These are phyloP conservation scores for Syncephalastrum contaminatum DNA, from an alignment of 371 early-diverging fungal species.

Conservation along the genomic window DNA sequence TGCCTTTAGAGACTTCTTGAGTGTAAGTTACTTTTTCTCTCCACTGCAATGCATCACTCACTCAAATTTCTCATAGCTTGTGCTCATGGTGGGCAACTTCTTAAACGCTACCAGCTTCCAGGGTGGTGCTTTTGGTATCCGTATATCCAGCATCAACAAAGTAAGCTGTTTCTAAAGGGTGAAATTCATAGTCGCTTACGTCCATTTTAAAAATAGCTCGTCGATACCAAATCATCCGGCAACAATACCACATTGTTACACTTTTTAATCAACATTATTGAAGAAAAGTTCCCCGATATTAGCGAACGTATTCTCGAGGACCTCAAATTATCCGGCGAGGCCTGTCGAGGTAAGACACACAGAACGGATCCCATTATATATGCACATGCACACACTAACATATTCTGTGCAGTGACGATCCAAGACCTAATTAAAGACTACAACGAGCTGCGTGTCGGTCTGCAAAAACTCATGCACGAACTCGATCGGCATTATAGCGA, in stretches of 20 bases:
- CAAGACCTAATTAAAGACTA: constrained; percentile 59
- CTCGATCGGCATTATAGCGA: constrained; percentile 40
- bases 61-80: constrained; percentile 51
- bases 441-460: constrained; percentile 60
- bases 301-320: constrained; percentile 61
- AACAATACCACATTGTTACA: constrained; percentile 74
- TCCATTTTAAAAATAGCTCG: constrained; percentile 50
- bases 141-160: constrained; percentile 84
- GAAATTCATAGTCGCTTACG: too few relatives aligned
- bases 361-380: too few relatives aligned
- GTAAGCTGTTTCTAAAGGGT: constrained; percentile 24
- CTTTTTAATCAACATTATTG: constrained; percentile 73
- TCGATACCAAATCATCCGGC: constrained; percentile 79
- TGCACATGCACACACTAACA: background rate
- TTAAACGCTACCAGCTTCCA: constrained; percentile 88
- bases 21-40: constrained; percentile 32
- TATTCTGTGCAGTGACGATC: constrained; percentile 41
- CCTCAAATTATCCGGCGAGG: constrained; percentile 68
- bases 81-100: constrained; percentile 88
- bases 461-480: constrained; percentile 50
- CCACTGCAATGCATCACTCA: background rate
- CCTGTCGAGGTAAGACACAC: constrained; percentile 68
- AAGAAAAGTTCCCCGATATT: constrained; percentile 64
- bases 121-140: constrained; percentile 92
- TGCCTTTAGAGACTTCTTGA: constrained; percentile 50